Percentiles rank a stretch among this genome's conserved stretches.
Conservation (phyloP, 2,329 filamentous ascomycete species). For the Thermothelomyces thermophilus region DNA sequence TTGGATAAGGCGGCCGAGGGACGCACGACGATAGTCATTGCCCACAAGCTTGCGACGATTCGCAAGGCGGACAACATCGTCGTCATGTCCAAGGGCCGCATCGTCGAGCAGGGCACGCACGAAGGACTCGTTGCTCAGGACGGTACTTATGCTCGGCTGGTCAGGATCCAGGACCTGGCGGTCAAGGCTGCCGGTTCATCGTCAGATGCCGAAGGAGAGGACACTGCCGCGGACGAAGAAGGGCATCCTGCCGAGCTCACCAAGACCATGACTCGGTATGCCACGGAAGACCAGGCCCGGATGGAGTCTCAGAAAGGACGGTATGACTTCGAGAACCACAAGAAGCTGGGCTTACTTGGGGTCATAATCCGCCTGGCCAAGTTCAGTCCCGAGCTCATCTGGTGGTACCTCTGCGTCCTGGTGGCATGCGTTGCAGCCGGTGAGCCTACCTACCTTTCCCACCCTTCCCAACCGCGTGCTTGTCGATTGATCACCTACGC, state of each 20-base stretch:
- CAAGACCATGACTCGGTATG: constrained; percentile 22
- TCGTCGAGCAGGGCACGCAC: constrained; percentile 30
- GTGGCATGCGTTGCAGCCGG: constrained; percentile 31
- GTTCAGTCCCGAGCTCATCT: constrained; percentile 16
- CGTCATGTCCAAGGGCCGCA: constrained; percentile 31
- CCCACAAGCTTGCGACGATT: constrained; percentile 53
- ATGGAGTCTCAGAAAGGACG: constrained; percentile 18
- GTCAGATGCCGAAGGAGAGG: constrained; percentile 9
- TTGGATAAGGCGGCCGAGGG: constrained; percentile 49
- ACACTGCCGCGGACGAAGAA: not conserved
- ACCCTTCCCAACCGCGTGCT: not conserved
- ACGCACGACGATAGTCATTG: constrained; percentile 61
- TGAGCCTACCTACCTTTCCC: constrained; percentile 11
- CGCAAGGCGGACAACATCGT: constrained; percentile 38
- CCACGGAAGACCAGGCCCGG: constrained; percentile 16
- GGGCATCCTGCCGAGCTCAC: constrained; percentile 13
- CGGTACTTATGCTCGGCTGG: constrained; percentile 25
- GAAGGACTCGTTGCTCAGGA: constrained; percentile 22
- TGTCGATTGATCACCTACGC: no score
- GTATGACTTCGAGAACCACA: constrained; percentile 21
- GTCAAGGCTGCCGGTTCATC: not conserved
- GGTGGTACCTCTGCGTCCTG: constrained; percentile 15
- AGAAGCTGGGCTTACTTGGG: constrained; percentile 13
- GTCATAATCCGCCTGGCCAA: constrained; percentile 15
- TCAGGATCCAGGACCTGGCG: constrained; percentile 21